Percentiles rank a stretch among this genome's conserved stretches.
Conservation (phyloP, 1,139 yeast genomes). For the Taphrina betulina region DNA sequence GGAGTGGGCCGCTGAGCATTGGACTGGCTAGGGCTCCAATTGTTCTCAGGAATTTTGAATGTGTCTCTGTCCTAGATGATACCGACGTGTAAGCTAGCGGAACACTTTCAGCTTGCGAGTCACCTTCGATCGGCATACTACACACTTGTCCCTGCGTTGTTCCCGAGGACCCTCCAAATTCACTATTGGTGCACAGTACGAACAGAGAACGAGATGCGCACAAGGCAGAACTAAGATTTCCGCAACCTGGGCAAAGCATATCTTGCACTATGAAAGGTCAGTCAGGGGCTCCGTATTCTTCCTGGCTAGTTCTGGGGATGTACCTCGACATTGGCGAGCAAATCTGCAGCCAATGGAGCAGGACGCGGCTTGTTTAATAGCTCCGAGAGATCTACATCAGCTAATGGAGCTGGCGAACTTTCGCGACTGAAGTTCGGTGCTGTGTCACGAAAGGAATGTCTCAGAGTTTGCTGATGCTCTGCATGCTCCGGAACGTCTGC, state of each 20-base stretch:
- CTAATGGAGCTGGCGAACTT: constrained; percentile 7
- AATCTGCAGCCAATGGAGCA: background rate
- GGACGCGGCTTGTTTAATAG: background rate
- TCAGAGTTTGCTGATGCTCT: background rate
- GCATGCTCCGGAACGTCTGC: too few species aligned
- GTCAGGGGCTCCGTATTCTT: background rate
- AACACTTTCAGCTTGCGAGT: constrained; percentile 5
- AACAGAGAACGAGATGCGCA: constrained; percentile 9
- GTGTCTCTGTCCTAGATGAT: too few species aligned
- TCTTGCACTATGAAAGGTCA: constrained; percentile 9
- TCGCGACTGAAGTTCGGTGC: constrained; percentile 18
- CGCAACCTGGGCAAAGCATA: constrained; percentile 16
- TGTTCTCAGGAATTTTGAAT: too few species aligned
- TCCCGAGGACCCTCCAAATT: constrained; percentile 10
- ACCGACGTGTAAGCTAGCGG: too few species aligned
- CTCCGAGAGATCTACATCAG: constrained; percentile 3
- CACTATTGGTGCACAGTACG: constrained; percentile 5
- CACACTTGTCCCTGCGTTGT: constrained; percentile 11
- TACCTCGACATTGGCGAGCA: constrained; percentile 7
- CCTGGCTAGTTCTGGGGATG: background rate
- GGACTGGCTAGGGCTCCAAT: constrained; percentile 3
- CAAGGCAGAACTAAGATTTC: constrained; percentile 12
- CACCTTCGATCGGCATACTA: constrained; percentile 5
- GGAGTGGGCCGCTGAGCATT: constrained; percentile 63
- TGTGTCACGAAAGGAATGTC: too few species aligned